These are phyloP conservation scores for Penicillium silybi DNA, from an alignment of 495 filamentous ascomycete genomes.

Conservation along the genomic window DNA sequence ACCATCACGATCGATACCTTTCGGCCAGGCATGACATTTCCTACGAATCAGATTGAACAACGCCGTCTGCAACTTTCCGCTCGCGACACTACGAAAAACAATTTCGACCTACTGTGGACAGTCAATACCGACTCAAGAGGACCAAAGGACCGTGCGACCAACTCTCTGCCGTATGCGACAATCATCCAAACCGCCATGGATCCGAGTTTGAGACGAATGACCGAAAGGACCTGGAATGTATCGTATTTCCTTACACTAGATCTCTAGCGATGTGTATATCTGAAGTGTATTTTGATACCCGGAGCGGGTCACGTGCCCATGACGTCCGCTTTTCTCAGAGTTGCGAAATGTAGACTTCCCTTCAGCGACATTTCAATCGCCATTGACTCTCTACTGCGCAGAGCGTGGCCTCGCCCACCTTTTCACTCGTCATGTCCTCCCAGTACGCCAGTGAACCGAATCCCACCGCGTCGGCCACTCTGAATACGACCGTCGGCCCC, in stretches of 20 bases:
- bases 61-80: not conserved
- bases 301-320: conserved; percentile 22
- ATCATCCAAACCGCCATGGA: not conserved
- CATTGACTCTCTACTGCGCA: not conserved
- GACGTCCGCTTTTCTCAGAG: conserved; percentile 16
- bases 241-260: not conserved
- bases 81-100: conserved; percentile 1
- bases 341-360: not conserved
- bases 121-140: not conserved
- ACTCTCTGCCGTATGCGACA: conserved; percentile 4
- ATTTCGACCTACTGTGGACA: not conserved
- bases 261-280: not conserved
- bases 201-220: not conserved
- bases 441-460: conserved; percentile 94
- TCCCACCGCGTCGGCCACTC: conserved; percentile 81
- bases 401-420: not conserved
- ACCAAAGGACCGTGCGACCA: not conserved
- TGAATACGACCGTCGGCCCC: conserved; percentile 86
- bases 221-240: not conserved
- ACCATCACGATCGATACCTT: not conserved
- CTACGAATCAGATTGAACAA: not conserved
- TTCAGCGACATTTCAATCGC: conserved; percentile 3
- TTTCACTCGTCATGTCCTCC: conserved; percentile 62
- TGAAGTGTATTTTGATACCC: not conserved
- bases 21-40: not conserved